Base-by-base conservation (phyloP, 306 rosid genomes). In the Bauhinia variegata region DNA sequence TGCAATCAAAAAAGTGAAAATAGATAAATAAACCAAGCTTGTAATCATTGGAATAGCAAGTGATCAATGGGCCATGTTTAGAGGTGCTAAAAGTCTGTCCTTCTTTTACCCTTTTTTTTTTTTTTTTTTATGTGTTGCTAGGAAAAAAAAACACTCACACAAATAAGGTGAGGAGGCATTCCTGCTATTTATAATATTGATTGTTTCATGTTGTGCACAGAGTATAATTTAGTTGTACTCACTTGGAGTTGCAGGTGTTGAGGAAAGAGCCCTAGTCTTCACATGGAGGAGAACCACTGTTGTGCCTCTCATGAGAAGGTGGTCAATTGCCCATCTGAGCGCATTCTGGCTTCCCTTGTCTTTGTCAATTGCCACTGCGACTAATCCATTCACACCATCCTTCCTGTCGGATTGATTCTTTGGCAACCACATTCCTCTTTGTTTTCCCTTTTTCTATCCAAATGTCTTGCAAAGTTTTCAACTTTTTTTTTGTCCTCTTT, bases 281-380 rank as follows among this genome's bases (percentile, higher is more conserved):
- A 93, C 95, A 78, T 93, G 96, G 70, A 93, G 73, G 74, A 93
- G 93, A 64, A 86, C 33, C 16, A 93, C 78, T 7, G 88, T 76
- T 51, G 87, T 52, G 70, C 84, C 86, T 68, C 70, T 82, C 54
- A 33, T 55, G 56, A 82, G 82, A 44, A 93, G 79, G 81, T 81
- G 61, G 23, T 89, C 98, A 52, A 84, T 58, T 4, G 90, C 77
- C 98, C 97, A 93, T 84, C 86, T 89, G 18, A 93, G 83, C 44
- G 98, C 96, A 48, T 67, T 34, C 55, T 89, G 96, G 86, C 98
- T 93, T 36, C 86, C 88, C 59, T 84, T 93, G 76, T 89, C 96
- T 75, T 65, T 89, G 71, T 93, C 98, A 63, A 93, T 86, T 44
- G 98, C 98, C 70, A 93, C 96, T 56, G 87, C 98, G 60, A 89